Evolutionary conservation across 768 basidiomycete species (phyloP).

Genomic region (Russula virescens): DNA sequence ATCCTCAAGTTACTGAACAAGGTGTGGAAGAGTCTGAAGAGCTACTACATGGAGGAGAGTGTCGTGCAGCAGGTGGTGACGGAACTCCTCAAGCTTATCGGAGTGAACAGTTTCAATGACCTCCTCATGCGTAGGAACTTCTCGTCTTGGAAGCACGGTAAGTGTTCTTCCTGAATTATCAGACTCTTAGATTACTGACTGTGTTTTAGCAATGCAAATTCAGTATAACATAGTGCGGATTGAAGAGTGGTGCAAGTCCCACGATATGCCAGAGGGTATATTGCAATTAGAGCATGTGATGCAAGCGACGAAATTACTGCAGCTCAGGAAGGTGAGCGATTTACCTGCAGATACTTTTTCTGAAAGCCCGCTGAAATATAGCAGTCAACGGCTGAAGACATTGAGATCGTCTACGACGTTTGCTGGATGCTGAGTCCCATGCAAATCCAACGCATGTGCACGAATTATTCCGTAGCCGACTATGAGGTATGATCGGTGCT

Average conservation of each 20-base stretch:
- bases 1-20: conserved; percentile 95
- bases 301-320: conserved; percentile 97
- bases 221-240: conserved; percentile 98
- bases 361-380: not conserved
- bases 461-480: conserved; percentile 97
- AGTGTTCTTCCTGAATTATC: conserved; percentile 26
- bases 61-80: conserved; percentile 94
- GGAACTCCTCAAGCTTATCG: conserved; percentile 91
- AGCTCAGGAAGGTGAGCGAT: conserved; percentile 83
- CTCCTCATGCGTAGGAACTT: conserved; percentile 98
- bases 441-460: conserved; percentile 99
- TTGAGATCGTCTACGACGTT: conserved; percentile 98
- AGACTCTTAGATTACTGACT: not conserved
- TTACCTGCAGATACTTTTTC: not conserved
- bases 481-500: conserved; percentile 66
- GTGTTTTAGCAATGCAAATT: conserved; percentile 89
- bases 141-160: conserved; percentile 99
- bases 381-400: conserved; percentile 88
- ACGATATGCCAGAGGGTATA: conserved; percentile 99
- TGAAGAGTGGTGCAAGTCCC: conserved; percentile 99
- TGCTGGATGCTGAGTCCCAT: conserved; percentile 99
- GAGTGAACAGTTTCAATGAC: conserved; percentile 97
- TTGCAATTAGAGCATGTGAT: conserved; percentile 97
- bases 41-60: conserved; percentile 96
- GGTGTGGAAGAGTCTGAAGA: conserved; percentile 97